phyloP scores from a whole-genome alignment of 2,329 filamentous ascomycete genomes.

The Aspergillus unguis region DNA sequence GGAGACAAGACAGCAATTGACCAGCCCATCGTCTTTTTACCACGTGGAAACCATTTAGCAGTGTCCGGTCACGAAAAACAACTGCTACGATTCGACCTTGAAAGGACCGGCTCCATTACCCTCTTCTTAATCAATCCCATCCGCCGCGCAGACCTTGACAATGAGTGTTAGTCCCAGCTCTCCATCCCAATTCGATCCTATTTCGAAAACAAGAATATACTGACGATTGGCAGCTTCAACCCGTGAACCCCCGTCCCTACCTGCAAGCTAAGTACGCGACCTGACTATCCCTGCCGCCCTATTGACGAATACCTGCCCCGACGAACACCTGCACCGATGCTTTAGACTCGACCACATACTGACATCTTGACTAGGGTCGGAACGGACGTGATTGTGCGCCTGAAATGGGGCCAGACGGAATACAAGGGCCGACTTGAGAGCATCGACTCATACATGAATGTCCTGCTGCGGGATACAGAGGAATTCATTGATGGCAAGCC shows the following conservation, averaged over 20 bases:
- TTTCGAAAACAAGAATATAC: background rate
- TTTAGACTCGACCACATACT: too few relatives aligned
- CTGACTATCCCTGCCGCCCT: background rate
- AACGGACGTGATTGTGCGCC: constrained; percentile 82
- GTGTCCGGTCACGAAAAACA: background rate
- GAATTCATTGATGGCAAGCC: constrained; percentile 88
- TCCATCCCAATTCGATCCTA: constrained; percentile 19
- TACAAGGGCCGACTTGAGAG: constrained; percentile 92
- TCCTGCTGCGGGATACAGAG: constrained; percentile 85
- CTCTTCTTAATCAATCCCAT: background rate
- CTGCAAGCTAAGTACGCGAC: constrained; percentile 78
- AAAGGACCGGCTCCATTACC: constrained; percentile 8
- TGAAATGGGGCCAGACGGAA: constrained; percentile 98
- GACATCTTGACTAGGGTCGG: constrained; percentile 61
- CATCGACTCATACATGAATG: constrained; percentile 98
- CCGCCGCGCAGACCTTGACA: constrained; percentile 15
- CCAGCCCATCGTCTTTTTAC: constrained; percentile 9
- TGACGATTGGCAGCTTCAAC: constrained; percentile 64
- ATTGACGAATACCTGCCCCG: too few relatives aligned
- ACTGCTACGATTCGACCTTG: background rate
- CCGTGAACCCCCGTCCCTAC: constrained; percentile 94
- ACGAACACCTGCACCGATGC: too few relatives aligned
- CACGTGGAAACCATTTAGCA: background rate
- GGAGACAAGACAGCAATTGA: constrained; percentile 12
- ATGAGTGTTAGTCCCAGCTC: constrained; percentile 33